Conservation (phyloP, 306 rosid genomes). For the Pyrus betulifolia region DNA sequence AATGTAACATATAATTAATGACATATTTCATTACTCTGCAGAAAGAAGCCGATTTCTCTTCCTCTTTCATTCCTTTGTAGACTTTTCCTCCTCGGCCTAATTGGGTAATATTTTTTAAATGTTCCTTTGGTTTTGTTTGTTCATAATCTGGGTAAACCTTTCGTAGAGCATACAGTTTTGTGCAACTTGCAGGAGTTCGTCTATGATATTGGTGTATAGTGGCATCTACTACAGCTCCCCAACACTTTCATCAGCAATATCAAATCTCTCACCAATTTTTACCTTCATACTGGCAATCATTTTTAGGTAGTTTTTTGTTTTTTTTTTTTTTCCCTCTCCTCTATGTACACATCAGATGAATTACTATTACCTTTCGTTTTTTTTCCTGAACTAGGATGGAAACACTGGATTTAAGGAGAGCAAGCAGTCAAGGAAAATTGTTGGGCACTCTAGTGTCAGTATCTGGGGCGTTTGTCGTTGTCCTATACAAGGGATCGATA, state of each 20-base stretch:
- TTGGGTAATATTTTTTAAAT: background rate
- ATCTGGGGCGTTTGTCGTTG: conserved; percentile 4
- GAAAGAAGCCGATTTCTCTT: conserved; percentile 2
- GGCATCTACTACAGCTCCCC: conserved; percentile 18
- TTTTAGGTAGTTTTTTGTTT: background rate
- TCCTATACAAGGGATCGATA: conserved; percentile 4
- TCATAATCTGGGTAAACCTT: too few relatives aligned
- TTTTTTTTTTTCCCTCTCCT: too few relatives aligned
- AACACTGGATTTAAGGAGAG: background rate
- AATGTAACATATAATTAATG: background rate
- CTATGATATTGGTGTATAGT: background rate
- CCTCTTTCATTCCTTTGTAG: background rate
- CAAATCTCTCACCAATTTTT: conserved; percentile 4
- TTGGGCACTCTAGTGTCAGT: conserved; percentile 6
- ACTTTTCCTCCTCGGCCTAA: conserved; percentile 3
- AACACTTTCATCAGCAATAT: conserved; percentile 18
- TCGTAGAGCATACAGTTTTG: too few relatives aligned
- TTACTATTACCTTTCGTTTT: too few relatives aligned
- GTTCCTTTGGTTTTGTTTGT: too few relatives aligned
- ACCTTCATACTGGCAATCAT: conserved; percentile 5
- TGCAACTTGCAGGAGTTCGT: background rate
- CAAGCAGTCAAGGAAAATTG: conserved; percentile 3
- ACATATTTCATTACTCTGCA: background rate
- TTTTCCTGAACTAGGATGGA: background rate
- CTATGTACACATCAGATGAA: background rate